Evolutionary conservation across 495 filamentous ascomycete genomes (phyloP).

Genomic region (Hypoxylon fragiforme): DNA sequence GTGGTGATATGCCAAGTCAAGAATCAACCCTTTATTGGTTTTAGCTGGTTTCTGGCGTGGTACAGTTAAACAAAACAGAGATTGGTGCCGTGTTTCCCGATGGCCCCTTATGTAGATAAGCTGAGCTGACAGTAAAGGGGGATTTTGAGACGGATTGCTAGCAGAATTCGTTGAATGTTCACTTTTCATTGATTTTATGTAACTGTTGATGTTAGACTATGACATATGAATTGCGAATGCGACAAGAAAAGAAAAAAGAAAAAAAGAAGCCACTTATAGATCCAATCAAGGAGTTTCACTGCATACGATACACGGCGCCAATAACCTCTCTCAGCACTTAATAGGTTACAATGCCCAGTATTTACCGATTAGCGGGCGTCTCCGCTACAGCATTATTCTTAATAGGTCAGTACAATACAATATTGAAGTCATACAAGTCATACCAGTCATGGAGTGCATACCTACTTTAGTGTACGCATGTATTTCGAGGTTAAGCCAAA

Average conservation of each 20-base stretch:
- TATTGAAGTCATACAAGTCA: background rate
- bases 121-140: too few relatives aligned
- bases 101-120: background rate
- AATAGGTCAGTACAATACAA: slow-evolving; percentile 22
- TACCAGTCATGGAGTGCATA: background rate
- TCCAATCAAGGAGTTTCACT: background rate
- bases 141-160: too few relatives aligned
- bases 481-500: too few relatives aligned
- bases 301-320: too few relatives aligned
- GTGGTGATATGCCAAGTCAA: slow-evolving; percentile 16
- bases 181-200: background rate
- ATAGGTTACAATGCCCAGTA: slow-evolving; percentile 9
- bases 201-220: slow-evolving; percentile 1
- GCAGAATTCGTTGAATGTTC: too few relatives aligned
- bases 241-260: too few relatives aligned
- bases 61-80: slow-evolving; percentile 1
- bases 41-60: slow-evolving; percentile 22
- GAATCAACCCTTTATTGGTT: too few relatives aligned
- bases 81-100: slow-evolving; percentile 30
- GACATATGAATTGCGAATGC: background rate
- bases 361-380: slow-evolving; percentile 15
- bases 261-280: slow-evolving; percentile 1
- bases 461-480: too few relatives aligned
- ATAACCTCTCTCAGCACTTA: background rate
- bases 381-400: slow-evolving; percentile 5